phyloP scores from a whole-genome alignment of 2,329 filamentous ascomycete species.

The Pestalotiopsis sp. region DNA sequence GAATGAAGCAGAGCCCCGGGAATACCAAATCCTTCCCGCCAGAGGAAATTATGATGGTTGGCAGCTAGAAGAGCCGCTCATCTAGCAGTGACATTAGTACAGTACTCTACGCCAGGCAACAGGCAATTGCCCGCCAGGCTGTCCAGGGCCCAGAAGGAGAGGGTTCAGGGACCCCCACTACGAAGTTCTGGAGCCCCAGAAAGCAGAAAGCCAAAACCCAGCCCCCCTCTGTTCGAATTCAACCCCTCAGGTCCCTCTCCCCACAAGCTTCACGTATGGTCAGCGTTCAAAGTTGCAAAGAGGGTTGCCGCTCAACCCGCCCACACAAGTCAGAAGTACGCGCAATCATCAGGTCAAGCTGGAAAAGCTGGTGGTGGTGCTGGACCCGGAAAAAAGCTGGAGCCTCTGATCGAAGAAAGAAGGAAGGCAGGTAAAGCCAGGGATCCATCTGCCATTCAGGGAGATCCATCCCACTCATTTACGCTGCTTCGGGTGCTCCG shows the following conservation, averaged over 20 bases:
- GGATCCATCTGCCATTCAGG: background rate
- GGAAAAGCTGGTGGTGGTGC: background rate
- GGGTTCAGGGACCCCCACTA: background rate
- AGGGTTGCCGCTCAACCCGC: background rate
- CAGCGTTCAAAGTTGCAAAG: background rate
- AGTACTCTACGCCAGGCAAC: background rate
- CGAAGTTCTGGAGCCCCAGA: background rate
- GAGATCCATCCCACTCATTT: background rate
- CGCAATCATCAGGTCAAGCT: background rate
- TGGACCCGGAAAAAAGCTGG: no score
- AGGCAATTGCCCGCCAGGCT: background rate
- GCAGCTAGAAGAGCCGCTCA: background rate
- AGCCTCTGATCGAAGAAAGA: background rate
- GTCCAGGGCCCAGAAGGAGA: background rate
- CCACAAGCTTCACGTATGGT: background rate
- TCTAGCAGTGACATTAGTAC: background rate
- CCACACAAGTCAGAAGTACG: background rate
- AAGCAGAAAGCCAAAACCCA: background rate
- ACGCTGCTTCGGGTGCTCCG: background rate
- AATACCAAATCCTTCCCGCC: background rate
- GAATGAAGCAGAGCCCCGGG: background rate
- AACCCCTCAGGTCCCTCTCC: background rate
- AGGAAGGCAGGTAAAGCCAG: background rate
- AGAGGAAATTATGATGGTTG: background rate
- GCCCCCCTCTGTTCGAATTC: background rate